phyloP scores from a whole-genome alignment of 108 stramenopile genomes.

The Skeletonema potamos region DNA sequence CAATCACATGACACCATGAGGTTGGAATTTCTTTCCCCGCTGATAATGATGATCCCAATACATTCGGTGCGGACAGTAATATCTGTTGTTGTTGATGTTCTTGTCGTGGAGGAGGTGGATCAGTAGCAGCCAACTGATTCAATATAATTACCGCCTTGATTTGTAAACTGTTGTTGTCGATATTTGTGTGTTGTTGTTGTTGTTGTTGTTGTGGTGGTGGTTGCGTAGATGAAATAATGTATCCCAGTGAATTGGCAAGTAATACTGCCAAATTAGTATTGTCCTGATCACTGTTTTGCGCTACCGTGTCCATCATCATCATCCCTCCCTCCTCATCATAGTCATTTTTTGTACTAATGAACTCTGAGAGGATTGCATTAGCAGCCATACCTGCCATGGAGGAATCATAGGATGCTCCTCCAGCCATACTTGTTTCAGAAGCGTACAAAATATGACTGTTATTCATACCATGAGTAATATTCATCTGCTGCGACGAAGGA shows the following conservation, averaged over 20 bases:
- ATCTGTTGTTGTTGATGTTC: slow-evolving; percentile 15
- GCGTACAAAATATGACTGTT: no score
- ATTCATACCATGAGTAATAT: not conserved
- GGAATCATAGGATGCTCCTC: slow-evolving; percentile 20
- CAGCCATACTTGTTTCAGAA: no score
- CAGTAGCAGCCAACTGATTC: slow-evolving; percentile 36
- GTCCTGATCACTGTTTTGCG: not conserved
- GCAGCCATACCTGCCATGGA: slow-evolving; percentile 24
- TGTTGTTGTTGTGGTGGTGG: not conserved
- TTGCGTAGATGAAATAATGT: not conserved
- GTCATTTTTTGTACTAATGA: no score
- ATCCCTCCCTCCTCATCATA: no score
- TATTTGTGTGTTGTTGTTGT: no score
- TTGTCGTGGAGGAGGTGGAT: slow-evolving; percentile 26
- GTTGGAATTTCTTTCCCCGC: slow-evolving; percentile 12
- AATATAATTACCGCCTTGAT: slow-evolving; percentile 16
- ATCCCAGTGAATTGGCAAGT: slow-evolving; percentile 10
- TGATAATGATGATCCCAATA: not conserved
- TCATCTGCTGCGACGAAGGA: not conserved
- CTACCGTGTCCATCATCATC: no score
- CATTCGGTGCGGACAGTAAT: slow-evolving; percentile 2
- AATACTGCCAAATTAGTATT: slow-evolving; percentile 15
- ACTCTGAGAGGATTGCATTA: slow-evolving; percentile 20
- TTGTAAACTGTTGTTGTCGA: slow-evolving; percentile 4
- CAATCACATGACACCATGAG: slow-evolving; percentile 28